Base-by-base conservation (phyloP, 805 yeast genomes). In the Saturnispora hagleri region DNA sequence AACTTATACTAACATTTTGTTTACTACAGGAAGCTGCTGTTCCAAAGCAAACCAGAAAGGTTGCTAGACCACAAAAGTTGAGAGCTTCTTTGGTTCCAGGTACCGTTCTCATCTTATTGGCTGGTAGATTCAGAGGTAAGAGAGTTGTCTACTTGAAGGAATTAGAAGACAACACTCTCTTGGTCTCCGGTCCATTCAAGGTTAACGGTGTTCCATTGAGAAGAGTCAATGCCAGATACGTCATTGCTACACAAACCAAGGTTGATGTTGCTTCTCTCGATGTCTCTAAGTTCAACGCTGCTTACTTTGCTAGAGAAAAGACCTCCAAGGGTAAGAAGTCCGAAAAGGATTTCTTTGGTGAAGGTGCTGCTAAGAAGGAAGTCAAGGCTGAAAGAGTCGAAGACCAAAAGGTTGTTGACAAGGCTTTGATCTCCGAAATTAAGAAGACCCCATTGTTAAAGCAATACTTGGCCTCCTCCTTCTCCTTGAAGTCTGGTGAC, bases 71-170 rank as follows among this genome's bases (percentile, higher is more conserved):
- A 70, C 93, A 89, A 77, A 86, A 86, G 77, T 82, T 93, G 75
- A 89, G 98, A 77, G 81, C 95, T 69, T 86, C 97, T 60, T 80
- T 91, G 70, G 95, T 86, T 64, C 97, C 97, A 76, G 99, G 99
- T 74, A 86, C 97, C 70, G 97, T 91, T 65, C 81, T 93, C 73
- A 91, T 91, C 75, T 79, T 91, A 74, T 83, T 91, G 73, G 97
- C 98, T 69, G 99, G 99, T 73, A 89, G 97, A 78, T 91, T 89
- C 95, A 88, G 99, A 79, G 99, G 99, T 75, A 93, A 91, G 88
- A 90, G 98, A 80, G 99, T 93, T 68, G 98, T 91, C 62, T 86
- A 86, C 86, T 84, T 91, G 74, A 91, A 91, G 85, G 77, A 85
- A 75, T 82, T 93, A 72, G 96, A 89, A 79, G 98, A 93, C 84